Evolutionary conservation across 371 early-diverging fungal genomes (phyloP).

Genomic region (Catenaria anguillulae): DNA sequence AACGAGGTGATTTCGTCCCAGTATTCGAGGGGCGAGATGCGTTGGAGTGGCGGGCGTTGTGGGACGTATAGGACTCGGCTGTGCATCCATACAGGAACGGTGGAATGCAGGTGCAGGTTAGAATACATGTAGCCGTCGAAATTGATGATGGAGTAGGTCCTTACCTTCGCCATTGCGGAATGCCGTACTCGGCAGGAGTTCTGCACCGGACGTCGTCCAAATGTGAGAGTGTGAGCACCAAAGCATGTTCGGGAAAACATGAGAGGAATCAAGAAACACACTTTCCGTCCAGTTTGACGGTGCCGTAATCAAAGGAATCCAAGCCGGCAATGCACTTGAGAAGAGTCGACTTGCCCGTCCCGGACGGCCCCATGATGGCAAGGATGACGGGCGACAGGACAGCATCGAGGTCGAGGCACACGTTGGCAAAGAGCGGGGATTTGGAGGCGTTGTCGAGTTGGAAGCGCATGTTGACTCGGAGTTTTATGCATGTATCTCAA

Average conservation of each 20-base stretch:
- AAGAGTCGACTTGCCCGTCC: conserved; percentile 70
- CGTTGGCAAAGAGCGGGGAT: conserved; percentile 34
- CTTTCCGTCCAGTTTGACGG: conserved; percentile 36
- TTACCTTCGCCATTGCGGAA: conserved; percentile 47
- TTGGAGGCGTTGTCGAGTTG: not conserved
- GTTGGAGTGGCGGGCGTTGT: conserved; percentile 55
- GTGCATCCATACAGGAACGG: no score
- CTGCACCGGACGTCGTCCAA: not conserved
- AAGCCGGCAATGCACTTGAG: conserved; percentile 68
- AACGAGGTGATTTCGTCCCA: conserved; percentile 38
- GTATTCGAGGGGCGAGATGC: conserved; percentile 58
- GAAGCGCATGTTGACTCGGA: not conserved
- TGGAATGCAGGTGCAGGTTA: no score
- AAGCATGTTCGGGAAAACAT: not conserved
- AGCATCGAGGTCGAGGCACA: conserved; percentile 34
- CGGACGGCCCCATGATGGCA: conserved; percentile 55
- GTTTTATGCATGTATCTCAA: no score
- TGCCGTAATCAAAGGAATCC: conserved; percentile 44
- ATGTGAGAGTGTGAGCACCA: not conserved
- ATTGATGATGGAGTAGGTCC: no score
- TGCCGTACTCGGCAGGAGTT: not conserved
- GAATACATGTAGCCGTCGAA: no score
- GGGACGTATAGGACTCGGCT: conserved; percentile 83
- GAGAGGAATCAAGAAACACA: conserved; percentile 6
- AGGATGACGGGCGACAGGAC: conserved; percentile 27